Conservation (phyloP, 177 flowering plant genomes). For the Vitis hybrid region DNA sequence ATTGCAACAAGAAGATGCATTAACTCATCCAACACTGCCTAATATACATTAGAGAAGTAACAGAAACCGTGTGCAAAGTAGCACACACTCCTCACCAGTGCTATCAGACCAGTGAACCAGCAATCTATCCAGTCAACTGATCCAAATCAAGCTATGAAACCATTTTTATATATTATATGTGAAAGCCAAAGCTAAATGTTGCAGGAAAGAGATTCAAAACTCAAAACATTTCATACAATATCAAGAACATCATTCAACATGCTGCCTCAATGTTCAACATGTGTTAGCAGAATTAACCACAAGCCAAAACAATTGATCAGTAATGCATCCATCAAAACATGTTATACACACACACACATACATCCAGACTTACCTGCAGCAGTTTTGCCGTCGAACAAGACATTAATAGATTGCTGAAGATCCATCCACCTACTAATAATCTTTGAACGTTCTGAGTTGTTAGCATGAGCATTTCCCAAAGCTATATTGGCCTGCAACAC, state of each 20-base stretch:
- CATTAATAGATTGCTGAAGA: conserved; percentile 72
- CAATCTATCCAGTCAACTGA: too few relatives aligned
- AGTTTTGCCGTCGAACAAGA: conserved; percentile 68
- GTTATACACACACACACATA: neutral
- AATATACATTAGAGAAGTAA: neutral
- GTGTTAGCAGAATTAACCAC: too few relatives aligned
- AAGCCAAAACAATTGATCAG: too few relatives aligned
- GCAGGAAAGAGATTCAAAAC: too few relatives aligned
- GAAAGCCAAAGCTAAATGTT: too few relatives aligned
- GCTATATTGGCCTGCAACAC: conserved; percentile 58
- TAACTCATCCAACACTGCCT: neutral
- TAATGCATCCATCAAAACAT: too few relatives aligned
- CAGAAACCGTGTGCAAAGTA: neutral
- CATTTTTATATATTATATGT: too few relatives aligned
- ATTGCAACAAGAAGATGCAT: neutral
- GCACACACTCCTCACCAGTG: neutral
- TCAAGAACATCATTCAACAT: too few relatives aligned
- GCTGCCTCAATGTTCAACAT: too few relatives aligned
- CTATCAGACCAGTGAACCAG: too few relatives aligned
- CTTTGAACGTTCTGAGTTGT: conserved; percentile 30
- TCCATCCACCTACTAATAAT: conserved; percentile 55
- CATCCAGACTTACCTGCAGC: conserved; percentile 36
- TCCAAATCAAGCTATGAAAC: too few relatives aligned
- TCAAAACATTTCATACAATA: too few relatives aligned
- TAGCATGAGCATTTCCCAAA: conserved; percentile 51